Conservation (phyloP, 2,329 filamentous ascomycete species). For the Zymoseptoria crescenta region DNA sequence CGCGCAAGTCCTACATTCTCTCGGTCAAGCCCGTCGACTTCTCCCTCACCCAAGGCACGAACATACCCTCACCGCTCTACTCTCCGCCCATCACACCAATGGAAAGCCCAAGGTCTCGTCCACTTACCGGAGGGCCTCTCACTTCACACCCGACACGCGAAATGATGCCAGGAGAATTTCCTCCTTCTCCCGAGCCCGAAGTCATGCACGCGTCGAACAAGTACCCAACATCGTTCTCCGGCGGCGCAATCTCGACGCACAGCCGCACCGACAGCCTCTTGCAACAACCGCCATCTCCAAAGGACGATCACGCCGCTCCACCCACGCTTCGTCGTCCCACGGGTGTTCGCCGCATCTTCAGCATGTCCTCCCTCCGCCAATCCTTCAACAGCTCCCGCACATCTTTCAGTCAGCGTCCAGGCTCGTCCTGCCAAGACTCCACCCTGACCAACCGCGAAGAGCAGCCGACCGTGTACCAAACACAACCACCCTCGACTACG, state of each 20-base stretch:
- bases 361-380: conserved; percentile 27
- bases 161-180: conserved; percentile 17
- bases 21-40: conserved; percentile 19
- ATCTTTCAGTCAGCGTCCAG: conserved; percentile 20
- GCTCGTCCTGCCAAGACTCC: conserved; percentile 7
- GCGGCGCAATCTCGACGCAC: conserved; percentile 18
- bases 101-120: conserved; percentile 10
- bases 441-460: too few species aligned
- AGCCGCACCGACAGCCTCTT: conserved; percentile 1
- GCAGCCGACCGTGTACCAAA: background rate
- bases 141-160: conserved; percentile 28
- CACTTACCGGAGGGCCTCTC: conserved; percentile 28
- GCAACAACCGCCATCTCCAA: conserved; percentile 15
- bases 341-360: conserved; percentile 27
- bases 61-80: conserved; percentile 20
- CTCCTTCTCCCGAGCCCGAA: conserved; percentile 20
- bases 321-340: conserved; percentile 15
- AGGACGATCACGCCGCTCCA: conserved; percentile 3
- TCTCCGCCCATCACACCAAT: conserved; percentile 18
- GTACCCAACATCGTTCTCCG: conserved; percentile 7
- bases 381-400: conserved; percentile 31
- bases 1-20: conserved; percentile 7
- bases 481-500: conserved; percentile 2
- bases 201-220: conserved; percentile 5
- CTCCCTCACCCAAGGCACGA: conserved; percentile 21